A percentile compares a stretch with the other conserved stretches of the same genome.
These are phyloP conservation scores for Suillus fuscotomentosus DNA, from an alignment of 768 basidiomycete species.

Conservation along the genomic window DNA sequence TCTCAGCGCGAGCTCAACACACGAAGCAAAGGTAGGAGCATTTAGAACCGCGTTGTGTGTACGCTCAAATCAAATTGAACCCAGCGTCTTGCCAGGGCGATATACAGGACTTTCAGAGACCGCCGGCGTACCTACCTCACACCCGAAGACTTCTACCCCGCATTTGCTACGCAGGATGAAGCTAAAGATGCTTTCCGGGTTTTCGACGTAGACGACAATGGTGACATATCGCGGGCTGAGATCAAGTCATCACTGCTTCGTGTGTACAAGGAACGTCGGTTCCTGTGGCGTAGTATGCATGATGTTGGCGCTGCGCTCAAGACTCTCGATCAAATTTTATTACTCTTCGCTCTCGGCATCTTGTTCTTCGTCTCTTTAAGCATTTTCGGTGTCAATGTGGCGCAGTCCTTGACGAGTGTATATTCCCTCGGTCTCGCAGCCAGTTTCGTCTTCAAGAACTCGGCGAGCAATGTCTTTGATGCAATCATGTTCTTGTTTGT, in stretches of 20 bases:
- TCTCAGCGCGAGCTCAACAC: constrained; percentile 54
- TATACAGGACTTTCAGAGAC: constrained; percentile 60
- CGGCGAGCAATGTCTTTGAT: constrained; percentile 73
- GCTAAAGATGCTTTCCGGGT: constrained; percentile 71
- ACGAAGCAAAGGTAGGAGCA: constrained; percentile 62
- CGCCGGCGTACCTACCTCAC: constrained; percentile 58
- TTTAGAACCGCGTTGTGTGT: neutral
- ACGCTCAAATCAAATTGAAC: neutral
- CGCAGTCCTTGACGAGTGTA: constrained; percentile 65
- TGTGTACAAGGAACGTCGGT: constrained; percentile 77
- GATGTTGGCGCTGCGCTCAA: constrained; percentile 68
- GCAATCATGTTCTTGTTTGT: constrained; percentile 82
- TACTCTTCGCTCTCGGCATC: constrained; percentile 61
- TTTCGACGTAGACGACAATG: constrained; percentile 75
- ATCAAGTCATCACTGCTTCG: constrained; percentile 66
- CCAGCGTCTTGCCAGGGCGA: constrained; percentile 65
- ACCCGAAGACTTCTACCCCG: constrained; percentile 69
- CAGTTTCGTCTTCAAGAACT: constrained; percentile 78
- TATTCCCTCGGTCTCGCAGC: constrained; percentile 72
- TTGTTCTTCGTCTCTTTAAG: constrained; percentile 74
- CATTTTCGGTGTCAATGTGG: constrained; percentile 67
- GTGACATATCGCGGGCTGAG: constrained; percentile 74
- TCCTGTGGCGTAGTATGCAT: constrained; percentile 72
- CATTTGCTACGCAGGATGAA: constrained; percentile 53
- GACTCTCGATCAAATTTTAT: constrained; percentile 61